Percentiles rank a stretch among this genome's conserved stretches.
Evolutionary conservation across 371 early-diverging fungal genomes (phyloP).

Genomic region (Dentiscutata heterogama): DNA sequence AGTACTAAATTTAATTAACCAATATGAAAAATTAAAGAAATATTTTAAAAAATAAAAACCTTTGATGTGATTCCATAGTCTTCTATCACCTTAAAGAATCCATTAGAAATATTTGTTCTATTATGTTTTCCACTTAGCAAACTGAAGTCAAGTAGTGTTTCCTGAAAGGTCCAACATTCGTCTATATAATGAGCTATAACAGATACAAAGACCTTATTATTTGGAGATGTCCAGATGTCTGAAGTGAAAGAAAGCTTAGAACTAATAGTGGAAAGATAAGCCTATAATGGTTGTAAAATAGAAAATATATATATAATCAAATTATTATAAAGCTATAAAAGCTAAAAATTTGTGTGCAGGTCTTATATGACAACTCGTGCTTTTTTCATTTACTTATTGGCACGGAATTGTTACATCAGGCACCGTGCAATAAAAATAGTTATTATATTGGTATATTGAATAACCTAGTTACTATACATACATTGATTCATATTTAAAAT

Average conservation of each 20-base stretch:
- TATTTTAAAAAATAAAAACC: not conserved
- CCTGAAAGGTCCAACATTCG: not conserved
- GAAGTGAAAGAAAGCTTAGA: not conserved
- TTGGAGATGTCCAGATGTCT: conserved; percentile 3
- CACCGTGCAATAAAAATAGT: no score
- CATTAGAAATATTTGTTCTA: not conserved
- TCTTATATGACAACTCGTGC: no score
- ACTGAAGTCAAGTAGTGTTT: conserved; percentile 7
- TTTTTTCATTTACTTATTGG: no score
- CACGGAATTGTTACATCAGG: no score
- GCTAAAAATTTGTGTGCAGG: no score
- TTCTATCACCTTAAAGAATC: not conserved
- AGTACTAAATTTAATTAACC: not conserved
- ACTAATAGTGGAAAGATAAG: not conserved
- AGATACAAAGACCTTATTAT: conserved; percentile 5
- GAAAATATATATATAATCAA: not conserved
- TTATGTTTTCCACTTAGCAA: not conserved
- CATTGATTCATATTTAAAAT: no score
- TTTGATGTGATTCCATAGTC: not conserved
- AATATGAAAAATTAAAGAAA: not conserved
- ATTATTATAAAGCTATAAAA: not conserved
- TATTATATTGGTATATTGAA: no score
- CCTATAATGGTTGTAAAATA: not conserved
- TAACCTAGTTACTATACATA: no score
- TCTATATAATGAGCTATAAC: conserved; percentile 3